A percentile compares a stretch with the other conserved stretches of the same genome.
Conservation (phyloP, 768 basidiomycete genomes). For the Tricholoma matsutake region DNA sequence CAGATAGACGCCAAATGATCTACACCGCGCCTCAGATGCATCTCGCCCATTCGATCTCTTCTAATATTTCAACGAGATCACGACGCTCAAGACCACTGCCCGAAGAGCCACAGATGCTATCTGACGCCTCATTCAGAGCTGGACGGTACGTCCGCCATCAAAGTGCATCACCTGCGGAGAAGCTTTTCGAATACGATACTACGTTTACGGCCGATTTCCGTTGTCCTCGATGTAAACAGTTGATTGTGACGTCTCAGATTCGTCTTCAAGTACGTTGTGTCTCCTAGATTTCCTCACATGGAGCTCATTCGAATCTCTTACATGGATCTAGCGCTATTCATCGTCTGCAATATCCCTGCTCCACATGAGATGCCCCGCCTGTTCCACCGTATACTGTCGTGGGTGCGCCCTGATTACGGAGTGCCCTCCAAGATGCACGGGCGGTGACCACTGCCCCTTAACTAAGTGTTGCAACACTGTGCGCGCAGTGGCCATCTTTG, state of each 20-base stretch:
- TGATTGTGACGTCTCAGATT: not conserved
- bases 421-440: conserved; percentile 23
- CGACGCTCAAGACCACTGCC: not conserved
- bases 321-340: not conserved
- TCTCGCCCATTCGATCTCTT: not conserved
- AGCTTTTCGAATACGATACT: not conserved
- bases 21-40: not conserved
- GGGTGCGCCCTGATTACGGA: conserved; percentile 27
- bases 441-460: conserved; percentile 26
- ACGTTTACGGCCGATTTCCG: not conserved
- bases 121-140: not conserved
- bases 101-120: not conserved
- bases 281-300: not conserved
- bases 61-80: not conserved
- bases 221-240: not conserved
- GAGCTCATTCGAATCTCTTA: not conserved
- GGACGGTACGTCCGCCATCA: not conserved
- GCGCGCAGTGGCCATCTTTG: conserved; percentile 31
- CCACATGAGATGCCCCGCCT: conserved; percentile 11
- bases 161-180: not conserved
- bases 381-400: conserved; percentile 29
- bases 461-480: conserved; percentile 29
- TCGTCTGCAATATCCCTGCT: conserved; percentile 17
- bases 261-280: not conserved
- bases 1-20: not conserved